These are phyloP conservation scores for Gossypium schwendimanii DNA, from an alignment of 441 rosid genomes.

Conservation along the genomic window DNA sequence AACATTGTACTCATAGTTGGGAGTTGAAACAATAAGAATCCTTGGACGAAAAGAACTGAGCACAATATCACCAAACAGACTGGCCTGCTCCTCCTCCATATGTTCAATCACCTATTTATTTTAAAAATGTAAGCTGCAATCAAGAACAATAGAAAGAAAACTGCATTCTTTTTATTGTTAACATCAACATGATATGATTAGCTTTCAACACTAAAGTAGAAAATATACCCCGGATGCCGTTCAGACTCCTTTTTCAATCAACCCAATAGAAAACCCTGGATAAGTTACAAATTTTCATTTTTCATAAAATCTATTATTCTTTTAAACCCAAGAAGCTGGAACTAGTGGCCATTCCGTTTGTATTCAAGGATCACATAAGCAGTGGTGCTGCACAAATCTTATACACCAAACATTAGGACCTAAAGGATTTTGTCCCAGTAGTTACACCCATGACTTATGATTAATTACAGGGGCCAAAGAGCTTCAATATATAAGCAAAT, in stretches of 20 bases:
- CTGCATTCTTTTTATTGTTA: neutral
- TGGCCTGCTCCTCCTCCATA: slow-evolving; percentile 92
- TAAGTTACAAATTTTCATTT: neutral
- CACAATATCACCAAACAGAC: slow-evolving; percentile 57
- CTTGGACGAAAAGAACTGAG: slow-evolving; percentile 57
- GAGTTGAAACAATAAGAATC: slow-evolving; percentile 77
- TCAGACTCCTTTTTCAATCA: neutral
- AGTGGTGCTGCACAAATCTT: neutral
- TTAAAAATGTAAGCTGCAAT: neutral
- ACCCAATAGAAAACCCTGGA: neutral
- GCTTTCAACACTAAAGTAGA: neutral
- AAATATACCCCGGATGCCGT: neutral
- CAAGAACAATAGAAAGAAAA: neutral
- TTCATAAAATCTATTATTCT: neutral
- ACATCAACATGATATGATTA: neutral
- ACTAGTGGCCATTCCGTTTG: neutral
- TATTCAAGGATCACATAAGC: neutral
- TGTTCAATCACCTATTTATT: slow-evolving; percentile 83
- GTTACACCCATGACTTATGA: neutral
- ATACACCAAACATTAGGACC: slow-evolving; percentile 1
- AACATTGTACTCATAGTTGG: slow-evolving; percentile 82
- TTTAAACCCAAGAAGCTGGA: neutral
- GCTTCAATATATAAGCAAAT: neutral
- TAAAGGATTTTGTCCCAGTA: neutral
- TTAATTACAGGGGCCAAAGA: neutral